Evolutionary conservation across 352 stramenopile genomes (phyloP).

Genomic region (Pythium sukuiense): DNA sequence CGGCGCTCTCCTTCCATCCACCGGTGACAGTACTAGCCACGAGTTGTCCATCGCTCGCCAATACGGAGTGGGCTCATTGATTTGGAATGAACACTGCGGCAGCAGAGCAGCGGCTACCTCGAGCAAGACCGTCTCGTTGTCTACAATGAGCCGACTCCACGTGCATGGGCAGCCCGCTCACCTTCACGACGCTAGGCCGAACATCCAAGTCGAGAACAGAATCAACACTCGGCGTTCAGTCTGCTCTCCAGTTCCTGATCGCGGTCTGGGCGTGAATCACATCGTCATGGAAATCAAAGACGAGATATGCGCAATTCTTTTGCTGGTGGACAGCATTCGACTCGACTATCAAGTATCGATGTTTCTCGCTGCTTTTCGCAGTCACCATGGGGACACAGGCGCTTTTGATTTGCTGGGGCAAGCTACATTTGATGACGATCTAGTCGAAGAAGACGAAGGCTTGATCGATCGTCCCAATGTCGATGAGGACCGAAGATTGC

Average conservation of each 20-base stretch:
- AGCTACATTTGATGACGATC: background rate
- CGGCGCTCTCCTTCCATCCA: conserved; percentile 16
- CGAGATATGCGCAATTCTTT: conserved; percentile 62
- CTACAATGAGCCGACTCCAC: background rate
- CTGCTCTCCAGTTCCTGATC: background rate
- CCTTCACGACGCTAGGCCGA: no score
- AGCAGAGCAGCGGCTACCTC: background rate
- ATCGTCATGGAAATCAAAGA: conserved; percentile 79
- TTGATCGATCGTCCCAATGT: background rate
- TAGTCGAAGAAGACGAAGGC: background rate
- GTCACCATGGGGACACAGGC: background rate
- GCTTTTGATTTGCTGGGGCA: background rate
- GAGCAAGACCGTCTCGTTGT: background rate
- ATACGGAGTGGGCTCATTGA: conserved; percentile 23
- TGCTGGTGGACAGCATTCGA: conserved; percentile 56
- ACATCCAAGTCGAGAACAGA: no score
- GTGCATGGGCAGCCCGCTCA: background rate
- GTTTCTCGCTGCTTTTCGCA: conserved; percentile 36
- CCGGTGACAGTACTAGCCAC: background rate
- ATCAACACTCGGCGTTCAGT: background rate
- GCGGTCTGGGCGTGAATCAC: conserved; percentile 35
- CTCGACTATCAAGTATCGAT: conserved; percentile 69
- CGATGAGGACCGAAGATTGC: background rate
- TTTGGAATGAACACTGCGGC: conserved; percentile 12
- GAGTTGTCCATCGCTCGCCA: conserved; percentile 24